Evolutionary conservation across 345 rosid genomes (phyloP).

Genomic region (Arabis alpina): DNA sequence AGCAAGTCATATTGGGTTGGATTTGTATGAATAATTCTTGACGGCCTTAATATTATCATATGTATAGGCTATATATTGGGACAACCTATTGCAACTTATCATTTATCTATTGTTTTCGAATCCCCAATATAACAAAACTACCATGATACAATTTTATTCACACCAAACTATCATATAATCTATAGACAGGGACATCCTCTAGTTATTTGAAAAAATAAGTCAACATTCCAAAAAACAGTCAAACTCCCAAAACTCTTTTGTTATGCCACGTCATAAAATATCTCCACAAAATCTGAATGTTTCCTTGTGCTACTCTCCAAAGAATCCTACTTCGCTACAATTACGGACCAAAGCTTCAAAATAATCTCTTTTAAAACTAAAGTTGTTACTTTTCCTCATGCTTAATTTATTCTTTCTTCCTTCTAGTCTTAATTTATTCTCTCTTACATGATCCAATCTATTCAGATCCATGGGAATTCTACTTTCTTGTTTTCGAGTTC

Average conservation of each 20-base stretch:
- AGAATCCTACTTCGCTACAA: conserved; percentile 38
- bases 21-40: no score
- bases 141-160: no score
- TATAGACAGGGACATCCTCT: no score
- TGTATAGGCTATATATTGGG: no score
- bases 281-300: conserved; percentile 25
- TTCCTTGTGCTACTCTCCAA: conserved; percentile 35
- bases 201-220: no score
- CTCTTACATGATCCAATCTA: not conserved
- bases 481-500: conserved; percentile 31
- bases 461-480: conserved; percentile 37
- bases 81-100: no score
- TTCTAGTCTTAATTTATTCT: not conserved
- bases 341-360: conserved; percentile 34
- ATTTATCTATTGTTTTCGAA: no score
- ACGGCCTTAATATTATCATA: no score
- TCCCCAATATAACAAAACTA: no score
- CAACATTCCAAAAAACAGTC: conserved; percentile 23
- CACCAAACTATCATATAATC: no score
- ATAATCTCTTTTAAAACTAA: not conserved
- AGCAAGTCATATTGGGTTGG: no score
- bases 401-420: conserved; percentile 24
- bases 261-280: conserved; percentile 30
- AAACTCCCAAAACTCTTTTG: conserved; percentile 3
- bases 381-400: conserved; percentile 22